These are phyloP conservation scores for Anastatica hierochuntica DNA, from an alignment of 345 rosid species.

Conservation along the genomic window DNA sequence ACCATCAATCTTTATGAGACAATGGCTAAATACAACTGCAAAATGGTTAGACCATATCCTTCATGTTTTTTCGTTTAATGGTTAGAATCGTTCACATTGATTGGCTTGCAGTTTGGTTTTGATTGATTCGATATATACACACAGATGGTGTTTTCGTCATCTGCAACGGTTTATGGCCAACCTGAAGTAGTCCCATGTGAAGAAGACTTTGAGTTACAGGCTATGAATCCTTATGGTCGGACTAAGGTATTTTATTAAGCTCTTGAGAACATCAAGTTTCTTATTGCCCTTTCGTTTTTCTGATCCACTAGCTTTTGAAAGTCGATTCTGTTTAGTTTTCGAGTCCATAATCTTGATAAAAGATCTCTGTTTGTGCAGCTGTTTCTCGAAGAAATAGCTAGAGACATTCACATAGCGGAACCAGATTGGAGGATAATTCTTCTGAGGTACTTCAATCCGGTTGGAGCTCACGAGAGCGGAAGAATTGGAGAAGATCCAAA, in stretches of 20 bases:
- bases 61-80: background rate
- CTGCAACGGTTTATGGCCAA: conserved; percentile 94
- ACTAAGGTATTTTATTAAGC: conserved; percentile 50
- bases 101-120: background rate
- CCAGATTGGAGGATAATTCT: conserved; percentile 82
- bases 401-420: conserved; percentile 74
- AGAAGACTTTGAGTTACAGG: conserved; percentile 59
- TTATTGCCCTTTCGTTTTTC: no score
- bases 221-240: conserved; percentile 94
- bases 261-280: background rate
- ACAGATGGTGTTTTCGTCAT: conserved; percentile 94
- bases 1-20: conserved; percentile 63
- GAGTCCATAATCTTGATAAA: background rate
- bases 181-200: conserved; percentile 78
- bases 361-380: conserved; percentile 31
- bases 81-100: background rate
- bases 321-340: no score
- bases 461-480: conserved; percentile 94
- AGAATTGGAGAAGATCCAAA: conserved; percentile 92
- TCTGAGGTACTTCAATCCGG: conserved; percentile 91
- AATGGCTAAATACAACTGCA: conserved; percentile 66
- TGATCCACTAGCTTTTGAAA: no score
- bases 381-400: conserved; percentile 86
- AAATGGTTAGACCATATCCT: conserved; percentile 36
- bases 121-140: background rate